Percentiles rank a stretch among this genome's conserved stretches.
These are phyloP conservation scores for Argentina anserina DNA, from an alignment of 306 rosid genomes.

Conservation along the genomic window DNA sequence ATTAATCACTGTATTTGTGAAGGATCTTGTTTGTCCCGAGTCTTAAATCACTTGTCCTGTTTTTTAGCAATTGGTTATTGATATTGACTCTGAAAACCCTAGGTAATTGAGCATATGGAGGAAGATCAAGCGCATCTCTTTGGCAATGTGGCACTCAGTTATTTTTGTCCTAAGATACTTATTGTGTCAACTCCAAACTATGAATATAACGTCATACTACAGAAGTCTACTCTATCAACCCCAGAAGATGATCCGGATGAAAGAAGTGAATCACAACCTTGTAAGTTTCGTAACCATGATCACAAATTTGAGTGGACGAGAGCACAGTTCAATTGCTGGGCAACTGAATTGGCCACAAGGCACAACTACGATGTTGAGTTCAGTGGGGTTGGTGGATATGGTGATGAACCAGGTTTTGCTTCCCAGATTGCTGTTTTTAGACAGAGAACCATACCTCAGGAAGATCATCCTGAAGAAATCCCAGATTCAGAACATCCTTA, in stretches of 20 bases:
- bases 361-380: conserved; percentile 75
- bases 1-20: not conserved
- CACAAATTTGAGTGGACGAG: conserved; percentile 98
- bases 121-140: conserved; percentile 84
- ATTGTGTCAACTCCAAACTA: conserved; percentile 94
- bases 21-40: not conserved
- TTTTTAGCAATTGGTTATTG: conserved; percentile 2
- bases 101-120: conserved; percentile 98
- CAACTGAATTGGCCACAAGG: conserved; percentile 56
- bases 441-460: conserved; percentile 30
- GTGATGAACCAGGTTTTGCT: conserved; percentile 93
- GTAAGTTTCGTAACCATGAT: conserved; percentile 88
- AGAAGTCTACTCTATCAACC: conserved; percentile 44
- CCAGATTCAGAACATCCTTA: conserved; percentile 30
- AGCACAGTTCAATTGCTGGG: conserved; percentile 80
- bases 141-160: conserved; percentile 69
- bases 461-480: conserved; percentile 18
- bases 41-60: not conserved
- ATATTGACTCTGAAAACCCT: conserved; percentile 7
- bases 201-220: conserved; percentile 85
- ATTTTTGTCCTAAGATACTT: conserved; percentile 69
- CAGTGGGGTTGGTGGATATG: conserved; percentile 88
- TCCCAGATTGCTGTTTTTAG: conserved; percentile 94
- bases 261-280: conserved; percentile 49
- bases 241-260: conserved; percentile 71